Percentiles rank a stretch among this genome's conserved stretches.
These are phyloP conservation scores for Tolypocladium tundrense DNA, from an alignment of 2,329 filamentous ascomycete genomes.

Conservation along the genomic window DNA sequence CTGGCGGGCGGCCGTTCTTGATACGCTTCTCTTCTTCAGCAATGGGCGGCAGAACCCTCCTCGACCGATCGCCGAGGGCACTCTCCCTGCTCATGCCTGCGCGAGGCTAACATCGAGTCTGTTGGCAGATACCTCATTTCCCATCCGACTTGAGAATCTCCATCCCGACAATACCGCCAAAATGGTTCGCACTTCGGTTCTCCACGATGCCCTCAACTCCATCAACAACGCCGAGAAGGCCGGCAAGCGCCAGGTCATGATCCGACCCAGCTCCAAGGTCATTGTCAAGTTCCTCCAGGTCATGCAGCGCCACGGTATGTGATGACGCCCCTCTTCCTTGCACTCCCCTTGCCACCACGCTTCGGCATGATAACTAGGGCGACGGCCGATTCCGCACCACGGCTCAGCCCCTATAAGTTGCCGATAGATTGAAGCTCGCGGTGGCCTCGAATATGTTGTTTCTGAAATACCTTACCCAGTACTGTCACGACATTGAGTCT, in stretches of 20 bases:
- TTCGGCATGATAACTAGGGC: slow-evolving; percentile 99
- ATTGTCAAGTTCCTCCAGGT: slow-evolving; percentile 98
- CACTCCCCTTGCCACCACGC: slow-evolving; percentile 11
- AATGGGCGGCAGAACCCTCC: slow-evolving; percentile 64
- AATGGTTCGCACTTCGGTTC: slow-evolving; percentile 98
- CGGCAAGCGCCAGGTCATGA: slow-evolving; percentile 98
- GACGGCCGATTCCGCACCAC: slow-evolving; percentile 69
- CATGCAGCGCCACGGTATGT: slow-evolving; percentile 99
- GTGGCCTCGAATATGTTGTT: slow-evolving; percentile 73
- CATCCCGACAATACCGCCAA: slow-evolving; percentile 52
- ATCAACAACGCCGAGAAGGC: slow-evolving; percentile 99
- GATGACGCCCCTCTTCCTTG: not conserved
- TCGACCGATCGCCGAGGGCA: slow-evolving; percentile 47
- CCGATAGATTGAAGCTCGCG: slow-evolving; percentile 77
- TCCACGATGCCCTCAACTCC: slow-evolving; percentile 97
- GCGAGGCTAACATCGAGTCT: slow-evolving; percentile 47
- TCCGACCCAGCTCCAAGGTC: slow-evolving; percentile 98
- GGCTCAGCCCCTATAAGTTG: slow-evolving; percentile 99
- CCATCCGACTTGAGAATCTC: slow-evolving; percentile 72
- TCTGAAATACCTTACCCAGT: slow-evolving; percentile 1
- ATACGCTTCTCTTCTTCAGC: slow-evolving; percentile 56
- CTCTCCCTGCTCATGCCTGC: slow-evolving; percentile 57
- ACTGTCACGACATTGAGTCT: slow-evolving; percentile 64
- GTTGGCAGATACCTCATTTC: slow-evolving; percentile 56
- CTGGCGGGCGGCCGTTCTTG: slow-evolving; percentile 16